Evolutionary conservation across 139 green algal genomes (phyloP).

Genomic region (Gonium pectorale): DNA sequence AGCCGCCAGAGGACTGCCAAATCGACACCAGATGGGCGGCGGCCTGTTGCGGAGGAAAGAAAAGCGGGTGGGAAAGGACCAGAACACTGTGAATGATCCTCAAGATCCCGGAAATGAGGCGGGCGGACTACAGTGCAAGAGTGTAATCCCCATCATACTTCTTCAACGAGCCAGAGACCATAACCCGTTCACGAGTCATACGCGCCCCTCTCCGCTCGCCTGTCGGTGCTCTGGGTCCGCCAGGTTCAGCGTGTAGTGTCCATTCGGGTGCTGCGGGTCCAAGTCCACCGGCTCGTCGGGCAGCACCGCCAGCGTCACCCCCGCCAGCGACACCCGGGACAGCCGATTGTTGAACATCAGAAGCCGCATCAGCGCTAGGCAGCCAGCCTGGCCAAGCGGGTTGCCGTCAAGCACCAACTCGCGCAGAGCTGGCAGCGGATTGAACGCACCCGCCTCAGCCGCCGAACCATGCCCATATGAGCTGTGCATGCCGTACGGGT

Average conservation of each 20-base stretch:
- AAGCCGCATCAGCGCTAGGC: constrained; percentile 6
- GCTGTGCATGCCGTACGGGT: too few species aligned
- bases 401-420: constrained; percentile 28
- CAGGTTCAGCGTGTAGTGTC: constrained; percentile 23
- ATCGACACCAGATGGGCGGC: background rate
- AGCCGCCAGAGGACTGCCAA: constrained; percentile 20
- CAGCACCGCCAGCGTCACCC: background rate
- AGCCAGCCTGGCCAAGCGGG: constrained; percentile 34
- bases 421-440: constrained; percentile 9
- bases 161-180: too few species aligned
- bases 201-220: background rate
- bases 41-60: too few species aligned
- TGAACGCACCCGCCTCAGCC: too few species aligned
- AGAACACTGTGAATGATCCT: too few species aligned
- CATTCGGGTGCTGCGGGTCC: constrained; percentile 28
- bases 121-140: too few species aligned
- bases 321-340: background rate
- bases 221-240: constrained; percentile 30
- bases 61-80: too few species aligned
- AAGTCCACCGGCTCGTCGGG: constrained; percentile 33
- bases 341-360: too few species aligned
- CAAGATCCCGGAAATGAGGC: too few species aligned
- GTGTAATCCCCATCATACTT: too few species aligned
- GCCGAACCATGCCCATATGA: too few species aligned
- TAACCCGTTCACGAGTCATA: too few species aligned